Conservation (phyloP, 108 stramenopile genomes). For the Cyclotella baltica region DNA sequence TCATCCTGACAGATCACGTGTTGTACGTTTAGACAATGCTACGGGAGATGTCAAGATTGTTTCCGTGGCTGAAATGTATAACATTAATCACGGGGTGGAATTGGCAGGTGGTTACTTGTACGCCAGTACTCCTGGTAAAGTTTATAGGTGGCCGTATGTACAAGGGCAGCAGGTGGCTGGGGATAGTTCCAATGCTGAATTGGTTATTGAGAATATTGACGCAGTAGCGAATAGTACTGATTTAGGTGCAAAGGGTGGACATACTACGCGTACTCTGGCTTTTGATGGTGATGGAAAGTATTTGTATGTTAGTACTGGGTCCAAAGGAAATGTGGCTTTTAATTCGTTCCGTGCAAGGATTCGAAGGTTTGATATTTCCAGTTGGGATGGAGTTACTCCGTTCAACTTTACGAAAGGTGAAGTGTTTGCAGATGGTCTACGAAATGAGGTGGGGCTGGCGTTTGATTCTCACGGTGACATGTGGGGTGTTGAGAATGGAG, state of each 20-base stretch:
- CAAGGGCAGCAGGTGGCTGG: slow-evolving; percentile 13
- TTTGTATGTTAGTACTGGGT: slow-evolving; percentile 76
- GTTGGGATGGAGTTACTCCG: slow-evolving; percentile 27
- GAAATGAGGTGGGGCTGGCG: slow-evolving; percentile 82
- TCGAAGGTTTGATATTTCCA: slow-evolving; percentile 57
- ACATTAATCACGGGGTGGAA: slow-evolving; percentile 73
- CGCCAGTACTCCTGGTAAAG: slow-evolving; percentile 63
- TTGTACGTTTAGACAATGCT: slow-evolving; percentile 35
- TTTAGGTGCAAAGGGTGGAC: slow-evolving; percentile 66
- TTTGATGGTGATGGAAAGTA: slow-evolving; percentile 58
- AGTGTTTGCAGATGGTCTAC: slow-evolving; percentile 80
- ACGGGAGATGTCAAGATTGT: slow-evolving; percentile 1
- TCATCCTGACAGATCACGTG: slow-evolving; percentile 27
- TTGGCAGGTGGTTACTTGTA: slow-evolving; percentile 61
- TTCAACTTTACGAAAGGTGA: slow-evolving; percentile 63
- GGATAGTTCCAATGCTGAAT: slow-evolving; percentile 15
- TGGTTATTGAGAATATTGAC: slow-evolving; percentile 53
- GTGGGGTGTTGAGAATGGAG: slow-evolving; percentile 84
- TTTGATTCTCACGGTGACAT: slow-evolving; percentile 71
- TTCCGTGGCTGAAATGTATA: slow-evolving; percentile 36
- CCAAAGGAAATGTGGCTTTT: slow-evolving; percentile 57
- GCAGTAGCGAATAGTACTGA: slow-evolving; percentile 54
- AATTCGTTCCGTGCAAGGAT: slow-evolving; percentile 72
- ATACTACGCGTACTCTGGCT: slow-evolving; percentile 71
- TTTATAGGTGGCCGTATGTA: slow-evolving; percentile 67